A percentile compares a stretch with the other conserved stretches of the same genome.
Conservation (phyloP, 208 protist species). For the Leishmania martiniquensis region DNA sequence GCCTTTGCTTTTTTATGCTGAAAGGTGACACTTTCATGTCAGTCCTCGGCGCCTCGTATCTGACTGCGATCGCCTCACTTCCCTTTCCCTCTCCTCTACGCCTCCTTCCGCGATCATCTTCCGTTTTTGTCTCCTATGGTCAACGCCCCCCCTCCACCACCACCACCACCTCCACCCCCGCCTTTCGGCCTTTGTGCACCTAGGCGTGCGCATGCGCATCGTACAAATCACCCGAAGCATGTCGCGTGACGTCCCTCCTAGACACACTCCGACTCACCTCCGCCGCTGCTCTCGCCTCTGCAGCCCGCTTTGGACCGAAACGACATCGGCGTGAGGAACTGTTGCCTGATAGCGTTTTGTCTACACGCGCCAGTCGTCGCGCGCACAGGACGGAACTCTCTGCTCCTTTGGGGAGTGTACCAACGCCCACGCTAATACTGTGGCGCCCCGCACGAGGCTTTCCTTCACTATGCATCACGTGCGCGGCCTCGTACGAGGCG, state of each 20-base stretch:
- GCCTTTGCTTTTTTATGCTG: not conserved
- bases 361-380: not conserved
- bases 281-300: not conserved
- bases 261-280: not conserved
- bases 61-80: not conserved
- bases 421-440: not conserved
- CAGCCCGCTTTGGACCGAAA: not conserved
- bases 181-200: not conserved
- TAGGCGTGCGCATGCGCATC: not conserved
- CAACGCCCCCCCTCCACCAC: not conserved
- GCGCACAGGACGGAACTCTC: not conserved
- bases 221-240: no score
- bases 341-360: not conserved
- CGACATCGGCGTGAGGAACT: not conserved
- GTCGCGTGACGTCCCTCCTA: not conserved
- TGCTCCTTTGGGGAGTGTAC: not conserved
- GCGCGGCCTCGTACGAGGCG: slow-evolving; percentile 50
- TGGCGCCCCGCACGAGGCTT: not conserved
- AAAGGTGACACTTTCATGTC: no score
- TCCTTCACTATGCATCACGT: slow-evolving; percentile 54
- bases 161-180: no score
- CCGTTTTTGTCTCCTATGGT: not conserved
- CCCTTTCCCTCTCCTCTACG: not conserved
- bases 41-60: not conserved
- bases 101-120: not conserved